phyloP scores from a whole-genome alignment of 1,284 basidiomycete species.

The Quambalaria eucalypti region DNA sequence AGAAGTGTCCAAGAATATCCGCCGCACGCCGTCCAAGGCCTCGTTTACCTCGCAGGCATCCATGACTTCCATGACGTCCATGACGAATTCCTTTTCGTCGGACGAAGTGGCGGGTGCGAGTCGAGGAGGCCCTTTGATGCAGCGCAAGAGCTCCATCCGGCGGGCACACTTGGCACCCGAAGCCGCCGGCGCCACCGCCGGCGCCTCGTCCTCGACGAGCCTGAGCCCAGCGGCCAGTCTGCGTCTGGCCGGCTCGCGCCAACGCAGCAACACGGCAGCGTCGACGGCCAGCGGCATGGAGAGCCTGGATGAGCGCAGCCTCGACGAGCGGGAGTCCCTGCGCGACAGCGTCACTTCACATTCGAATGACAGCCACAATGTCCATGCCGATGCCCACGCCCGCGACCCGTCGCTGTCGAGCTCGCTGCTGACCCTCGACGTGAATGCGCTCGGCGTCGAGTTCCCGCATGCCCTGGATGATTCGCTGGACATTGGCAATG shows the following conservation, averaged over 20 bases:
- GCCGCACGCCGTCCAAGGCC: not conserved
- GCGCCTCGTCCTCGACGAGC: too few species aligned
- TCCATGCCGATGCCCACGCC: not conserved
- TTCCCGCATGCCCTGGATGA: not conserved
- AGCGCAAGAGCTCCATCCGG: slow-evolving; percentile 14
- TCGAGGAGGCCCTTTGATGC: too few species aligned
- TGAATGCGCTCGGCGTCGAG: not conserved
- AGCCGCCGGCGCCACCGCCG: not conserved
- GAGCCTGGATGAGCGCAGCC: too few species aligned
- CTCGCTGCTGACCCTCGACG: not conserved
- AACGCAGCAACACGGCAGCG: too few species aligned
- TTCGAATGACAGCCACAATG: too few species aligned
- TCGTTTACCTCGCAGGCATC: not conserved
- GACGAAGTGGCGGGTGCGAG: too few species aligned
- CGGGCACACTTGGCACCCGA: slow-evolving; percentile 4
- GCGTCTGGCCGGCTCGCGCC: too few species aligned
- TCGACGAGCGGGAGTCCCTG: not conserved
- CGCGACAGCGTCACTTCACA: too few species aligned
- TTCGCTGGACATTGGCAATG: not conserved
- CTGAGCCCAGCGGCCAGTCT: too few species aligned
- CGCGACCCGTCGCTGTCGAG: not conserved
- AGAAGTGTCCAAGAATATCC: not conserved
- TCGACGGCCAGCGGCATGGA: too few species aligned
- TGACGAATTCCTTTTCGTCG: slow-evolving; percentile 21
- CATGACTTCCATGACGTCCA: not conserved